Evolutionary conservation across 2,329 filamentous ascomycete genomes (phyloP).

Genomic region (Blastomyces parvus): DNA sequence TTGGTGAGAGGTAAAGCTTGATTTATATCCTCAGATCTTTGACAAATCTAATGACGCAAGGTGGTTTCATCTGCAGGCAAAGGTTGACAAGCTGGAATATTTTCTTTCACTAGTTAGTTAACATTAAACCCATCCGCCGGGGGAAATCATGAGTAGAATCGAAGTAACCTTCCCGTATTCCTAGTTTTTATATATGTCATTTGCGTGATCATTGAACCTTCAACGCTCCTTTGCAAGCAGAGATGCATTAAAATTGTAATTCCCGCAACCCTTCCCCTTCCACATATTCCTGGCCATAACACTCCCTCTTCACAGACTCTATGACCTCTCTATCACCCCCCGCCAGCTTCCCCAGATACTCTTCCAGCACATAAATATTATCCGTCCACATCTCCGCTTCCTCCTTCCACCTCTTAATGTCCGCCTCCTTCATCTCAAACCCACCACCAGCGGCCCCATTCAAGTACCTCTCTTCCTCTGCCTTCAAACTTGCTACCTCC

Average conservation of each 20-base stretch:
- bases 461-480: constrained; percentile 24
- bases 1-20: no score
- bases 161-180: background rate
- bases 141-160: background rate
- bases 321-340: constrained; percentile 39
- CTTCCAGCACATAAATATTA: constrained; percentile 37
- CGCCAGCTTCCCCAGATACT: constrained; percentile 30
- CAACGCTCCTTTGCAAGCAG: background rate
- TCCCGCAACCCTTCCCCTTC: constrained; percentile 45
- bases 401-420: constrained; percentile 26
- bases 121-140: background rate
- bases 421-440: constrained; percentile 27
- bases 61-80: background rate
- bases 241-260: constrained; percentile 18
- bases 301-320: constrained; percentile 34
- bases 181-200: background rate
- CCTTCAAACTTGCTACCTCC: constrained; percentile 9
- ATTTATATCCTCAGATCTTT: no score
- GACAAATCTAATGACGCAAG: no score
- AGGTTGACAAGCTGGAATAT: background rate
- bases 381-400: constrained; percentile 35
- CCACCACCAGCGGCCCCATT: constrained; percentile 10
- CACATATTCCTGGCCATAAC: constrained; percentile 47
- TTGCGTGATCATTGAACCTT: background rate
- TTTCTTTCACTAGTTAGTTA: background rate